phyloP scores from a whole-genome alignment of 176 grass and related monocot species.

The Oryza glaberrima region DNA sequence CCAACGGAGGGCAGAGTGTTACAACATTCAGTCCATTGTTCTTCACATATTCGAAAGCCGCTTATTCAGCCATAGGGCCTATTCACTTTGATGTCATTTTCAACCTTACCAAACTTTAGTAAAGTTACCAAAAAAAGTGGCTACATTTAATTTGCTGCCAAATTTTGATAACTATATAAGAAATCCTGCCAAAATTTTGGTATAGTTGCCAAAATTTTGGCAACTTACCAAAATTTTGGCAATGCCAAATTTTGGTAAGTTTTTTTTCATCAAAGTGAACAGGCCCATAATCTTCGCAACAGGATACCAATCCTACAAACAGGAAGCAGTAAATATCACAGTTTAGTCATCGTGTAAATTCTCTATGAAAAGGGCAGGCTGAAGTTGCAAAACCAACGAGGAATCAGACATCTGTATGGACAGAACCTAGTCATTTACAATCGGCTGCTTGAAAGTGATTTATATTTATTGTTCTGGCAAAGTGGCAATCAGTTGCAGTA shows the following conservation, averaged over 20 bases:
- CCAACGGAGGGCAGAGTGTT: slow-evolving; percentile 50
- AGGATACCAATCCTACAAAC: slow-evolving; percentile 52
- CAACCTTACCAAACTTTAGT: too few relatives aligned
- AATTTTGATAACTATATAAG: too few relatives aligned
- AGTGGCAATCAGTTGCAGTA: background rate
- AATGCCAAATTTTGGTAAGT: too few relatives aligned
- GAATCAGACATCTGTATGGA: background rate
- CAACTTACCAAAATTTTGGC: too few relatives aligned
- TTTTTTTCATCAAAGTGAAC: too few relatives aligned
- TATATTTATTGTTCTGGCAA: background rate
- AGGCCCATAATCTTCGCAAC: slow-evolving; percentile 42
- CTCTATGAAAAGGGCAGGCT: background rate
- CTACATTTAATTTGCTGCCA: too few relatives aligned
- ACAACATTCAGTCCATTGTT: slow-evolving; percentile 43
- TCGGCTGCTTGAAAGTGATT: background rate
- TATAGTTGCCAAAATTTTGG: too few relatives aligned
- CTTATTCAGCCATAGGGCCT: slow-evolving; percentile 25
- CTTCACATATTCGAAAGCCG: slow-evolving; percentile 41
- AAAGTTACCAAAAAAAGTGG: too few relatives aligned
- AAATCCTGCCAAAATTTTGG: too few relatives aligned
- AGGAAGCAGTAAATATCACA: background rate
- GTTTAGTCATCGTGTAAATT: background rate
- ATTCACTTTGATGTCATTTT: too few relatives aligned
- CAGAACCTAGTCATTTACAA: background rate
- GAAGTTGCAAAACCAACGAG: background rate